Base-by-base conservation (phyloP, 331 rosid genomes). In the Acacia pycnantha region DNA sequence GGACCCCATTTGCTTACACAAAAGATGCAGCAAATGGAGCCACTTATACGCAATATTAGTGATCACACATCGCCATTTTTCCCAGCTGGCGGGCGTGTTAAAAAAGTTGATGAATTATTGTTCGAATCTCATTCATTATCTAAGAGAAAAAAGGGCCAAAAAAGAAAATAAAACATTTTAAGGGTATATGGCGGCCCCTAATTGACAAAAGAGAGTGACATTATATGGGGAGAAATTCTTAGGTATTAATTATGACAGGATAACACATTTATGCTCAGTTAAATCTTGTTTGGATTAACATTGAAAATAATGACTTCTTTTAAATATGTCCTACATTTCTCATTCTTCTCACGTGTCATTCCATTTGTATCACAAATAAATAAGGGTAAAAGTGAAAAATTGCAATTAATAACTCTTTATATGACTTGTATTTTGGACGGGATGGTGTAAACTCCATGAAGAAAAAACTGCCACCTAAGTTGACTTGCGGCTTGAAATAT, bases 41-140 rank as follows among this genome's bases (percentile, higher is more conserved):
- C 76, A 26, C 76, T 47, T 8, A 72, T 24, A 8, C 27, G 29
- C 53, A 26, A 72, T 46, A 72, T 26, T 26, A 72, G 59, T 27
- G 76, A 72, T 72, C 76, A 72, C 58, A 24, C 43, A 26, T 72
- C 59, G 31, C 76, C 37, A 72, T 72, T 46, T 72, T 88, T 79
- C 84, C 84, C 86, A 83, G 88, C 85, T 86, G 89, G 62, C 76
- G 35, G 83, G 87, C 69, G 79, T 85, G 29, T 58, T 58, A 87
- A 41, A 68, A 33, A 74, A 81, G 84, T 64, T 3, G 40, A 4
- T 83, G 83, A 81, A 88, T 85, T 83, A 85, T 85, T 83, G 83
- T 72, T 43, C 64, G 21, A 16, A 35, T 61, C 71, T 24, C 77
- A 68, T 51, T 72, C 76, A 77, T 27, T 44, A 21, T 79, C 40